A percentile compares a stretch with the other conserved stretches of the same genome.
Conservation (phyloP, 257 asterid species). For the Knoxia roxburghii region DNA sequence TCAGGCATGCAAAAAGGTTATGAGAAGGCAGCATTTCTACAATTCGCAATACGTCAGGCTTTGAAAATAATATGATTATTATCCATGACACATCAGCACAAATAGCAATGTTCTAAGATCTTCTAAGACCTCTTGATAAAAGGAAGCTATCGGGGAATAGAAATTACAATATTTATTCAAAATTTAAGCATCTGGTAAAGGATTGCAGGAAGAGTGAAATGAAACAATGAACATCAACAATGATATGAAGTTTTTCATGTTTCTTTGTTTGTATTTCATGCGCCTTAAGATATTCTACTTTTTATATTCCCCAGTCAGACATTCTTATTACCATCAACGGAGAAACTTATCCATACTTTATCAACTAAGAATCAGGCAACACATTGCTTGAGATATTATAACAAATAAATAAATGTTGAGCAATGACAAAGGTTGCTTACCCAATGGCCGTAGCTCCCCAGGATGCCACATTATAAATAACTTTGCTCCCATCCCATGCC, state of each 20-base stretch:
- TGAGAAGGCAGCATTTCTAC: constrained; percentile 4
- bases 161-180: not conserved
- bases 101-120: not conserved
- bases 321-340: not conserved
- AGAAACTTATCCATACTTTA: not conserved
- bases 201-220: not conserved
- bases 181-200: not conserved
- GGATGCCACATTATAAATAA: constrained; percentile 87
- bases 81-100: not conserved
- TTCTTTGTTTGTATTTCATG: not conserved
- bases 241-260: not conserved
- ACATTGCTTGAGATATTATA: not conserved
- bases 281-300: too few relatives aligned
- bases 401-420: not conserved
- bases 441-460: constrained; percentile 99
- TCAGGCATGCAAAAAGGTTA: not conserved
- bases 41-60: not conserved
- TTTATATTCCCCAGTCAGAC: not conserved
- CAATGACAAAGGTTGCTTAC: constrained; percentile 38
- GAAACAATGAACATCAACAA: not conserved
- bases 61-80: not conserved
- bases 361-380: not conserved
- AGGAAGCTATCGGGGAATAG: not conserved
- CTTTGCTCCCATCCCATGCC: constrained; percentile 99
- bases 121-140: not conserved